Evolutionary conservation across 1,284 basidiomycete genomes (phyloP), one percentile per base, ranked within the genome.

Genomic region (Jaminaea rosea): DNA sequence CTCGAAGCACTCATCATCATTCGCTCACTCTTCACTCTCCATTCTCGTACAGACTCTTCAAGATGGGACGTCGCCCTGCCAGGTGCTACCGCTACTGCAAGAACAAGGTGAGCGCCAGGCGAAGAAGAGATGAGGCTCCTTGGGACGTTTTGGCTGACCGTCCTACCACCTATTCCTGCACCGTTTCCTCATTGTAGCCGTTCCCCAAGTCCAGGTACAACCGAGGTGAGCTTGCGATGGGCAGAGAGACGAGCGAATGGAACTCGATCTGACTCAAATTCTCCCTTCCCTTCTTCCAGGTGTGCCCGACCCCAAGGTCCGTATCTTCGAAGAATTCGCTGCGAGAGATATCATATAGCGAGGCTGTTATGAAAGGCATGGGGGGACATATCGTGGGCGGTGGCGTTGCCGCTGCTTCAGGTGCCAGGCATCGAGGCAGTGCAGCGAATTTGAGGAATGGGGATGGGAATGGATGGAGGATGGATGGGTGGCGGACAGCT

Each of bases 201-300:
- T 67, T 60, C 59, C 71, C 71, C 60, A 73, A 73, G 66, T 72
- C 69, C 53, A 63, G 90, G 75, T 94, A 93, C 82, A 94, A 94
- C 81, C 88, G 93, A 82, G 92, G 91, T 89, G 90, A 93, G 46
- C 89, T 90, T 68, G n/a, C n/a, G 90, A 92, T n/a, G n/a, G n/a
- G n/a, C n/a, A n/a, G n/a, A n/a, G n/a, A n/a, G 32, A 34, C 32
- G n/a, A n/a, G n/a, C n/a, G 32, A 34, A 34, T 34, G 36, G n/a
- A n/a, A n/a, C n/a, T n/a, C n/a, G n/a, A n/a, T 39, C 36, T 39
- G 8, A 39, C 36, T 19, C 23, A 19, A 7, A 7, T 3, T 4
- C 36, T 3, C 23, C 23, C 36, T 39, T 8, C 8, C 3, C 36
- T 23, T 39, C 36, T 39, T 19, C 36, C 19, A 23, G 32, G 45